A percentile compares a stretch with the other conserved stretches of the same genome.
Evolutionary conservation across 768 basidiomycete genomes (phyloP).

Genomic region (Leccinum subgranulosum): DNA sequence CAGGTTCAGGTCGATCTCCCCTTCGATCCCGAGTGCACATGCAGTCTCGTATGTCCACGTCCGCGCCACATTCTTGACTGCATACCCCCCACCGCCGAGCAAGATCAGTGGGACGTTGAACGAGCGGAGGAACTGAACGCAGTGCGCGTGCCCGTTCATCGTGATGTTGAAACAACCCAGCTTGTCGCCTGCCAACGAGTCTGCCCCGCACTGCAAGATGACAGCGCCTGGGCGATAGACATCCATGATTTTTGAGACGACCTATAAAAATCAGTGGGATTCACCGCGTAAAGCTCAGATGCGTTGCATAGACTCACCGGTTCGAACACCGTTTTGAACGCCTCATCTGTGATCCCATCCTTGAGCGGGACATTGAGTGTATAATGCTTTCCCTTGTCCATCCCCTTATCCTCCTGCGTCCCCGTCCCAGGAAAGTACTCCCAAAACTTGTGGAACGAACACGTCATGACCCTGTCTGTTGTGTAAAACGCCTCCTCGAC

Average conservation of each 20-base stretch:
- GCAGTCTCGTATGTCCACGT: slow-evolving; percentile 98
- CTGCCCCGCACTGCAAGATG: slow-evolving; percentile 92
- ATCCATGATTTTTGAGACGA: slow-evolving; percentile 81
- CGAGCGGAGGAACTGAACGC: slow-evolving; percentile 82
- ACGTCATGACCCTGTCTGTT: slow-evolving; percentile 96
- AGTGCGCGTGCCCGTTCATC: slow-evolving; percentile 92
- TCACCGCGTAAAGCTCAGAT: not conserved
- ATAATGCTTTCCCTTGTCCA: slow-evolving; percentile 82
- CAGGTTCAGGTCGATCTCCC: slow-evolving; percentile 71
- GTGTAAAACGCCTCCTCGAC: slow-evolving; percentile 99
- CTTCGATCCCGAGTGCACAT: slow-evolving; percentile 81
- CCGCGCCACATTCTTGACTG: slow-evolving; percentile 83
- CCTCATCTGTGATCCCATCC: slow-evolving; percentile 91
- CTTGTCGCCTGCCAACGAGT: slow-evolving; percentile 93
- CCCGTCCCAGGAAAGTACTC: slow-evolving; percentile 78
- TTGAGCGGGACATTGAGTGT: slow-evolving; percentile 90
- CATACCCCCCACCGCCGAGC: slow-evolving; percentile 95
- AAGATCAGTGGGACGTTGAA: slow-evolving; percentile 86
- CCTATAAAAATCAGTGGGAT: slow-evolving; percentile 41
- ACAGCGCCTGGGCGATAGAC: slow-evolving; percentile 86
- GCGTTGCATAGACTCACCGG: slow-evolving; percentile 49
- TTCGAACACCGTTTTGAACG: slow-evolving; percentile 85
- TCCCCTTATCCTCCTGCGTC: slow-evolving; percentile 81
- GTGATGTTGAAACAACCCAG: slow-evolving; percentile 91
- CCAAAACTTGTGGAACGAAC: slow-evolving; percentile 95